phyloP scores from a whole-genome alignment of 805 yeast species.

The Lachancea meyersii region DNA sequence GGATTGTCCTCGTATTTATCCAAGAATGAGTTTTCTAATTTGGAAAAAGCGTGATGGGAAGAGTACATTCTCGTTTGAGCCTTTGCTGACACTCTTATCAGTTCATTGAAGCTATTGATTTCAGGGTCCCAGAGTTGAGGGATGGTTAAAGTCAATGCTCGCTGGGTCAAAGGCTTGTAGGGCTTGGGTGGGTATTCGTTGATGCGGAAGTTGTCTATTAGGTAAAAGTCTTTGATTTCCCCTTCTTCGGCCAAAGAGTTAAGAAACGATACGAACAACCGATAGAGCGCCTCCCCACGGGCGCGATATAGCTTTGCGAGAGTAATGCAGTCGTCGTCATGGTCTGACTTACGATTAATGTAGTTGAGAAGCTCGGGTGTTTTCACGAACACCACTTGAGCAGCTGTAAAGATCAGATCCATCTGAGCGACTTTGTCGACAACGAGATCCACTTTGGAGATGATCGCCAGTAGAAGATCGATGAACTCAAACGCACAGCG shows the following conservation, averaged over 20 bases:
- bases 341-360: constrained; percentile 1
- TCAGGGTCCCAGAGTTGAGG: constrained; percentile 17
- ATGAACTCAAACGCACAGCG: constrained; percentile 35
- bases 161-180: constrained; percentile 31
- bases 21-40: constrained; percentile 36
- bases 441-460: constrained; percentile 28
- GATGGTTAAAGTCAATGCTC: constrained; percentile 34
- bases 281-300: constrained; percentile 33
- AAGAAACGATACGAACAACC: constrained; percentile 32
- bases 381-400: constrained; percentile 33
- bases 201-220: constrained; percentile 31
- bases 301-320: constrained; percentile 30
- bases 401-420: constrained; percentile 34
- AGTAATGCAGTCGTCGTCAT: constrained; percentile 28
- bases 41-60: constrained; percentile 33
- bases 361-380: constrained; percentile 14
- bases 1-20: constrained; percentile 39
- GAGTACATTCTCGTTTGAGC: constrained; percentile 32
- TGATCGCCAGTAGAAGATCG: constrained; percentile 30
- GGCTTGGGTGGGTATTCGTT: constrained; percentile 33
- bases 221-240: constrained; percentile 26
- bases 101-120: constrained; percentile 29
- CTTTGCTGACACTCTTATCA: constrained; percentile 34
- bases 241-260: constrained; percentile 31
- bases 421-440: constrained; percentile 28